Conservation (phyloP, 495 filamentous ascomycete species). For the Aspergillus leporis region DNA sequence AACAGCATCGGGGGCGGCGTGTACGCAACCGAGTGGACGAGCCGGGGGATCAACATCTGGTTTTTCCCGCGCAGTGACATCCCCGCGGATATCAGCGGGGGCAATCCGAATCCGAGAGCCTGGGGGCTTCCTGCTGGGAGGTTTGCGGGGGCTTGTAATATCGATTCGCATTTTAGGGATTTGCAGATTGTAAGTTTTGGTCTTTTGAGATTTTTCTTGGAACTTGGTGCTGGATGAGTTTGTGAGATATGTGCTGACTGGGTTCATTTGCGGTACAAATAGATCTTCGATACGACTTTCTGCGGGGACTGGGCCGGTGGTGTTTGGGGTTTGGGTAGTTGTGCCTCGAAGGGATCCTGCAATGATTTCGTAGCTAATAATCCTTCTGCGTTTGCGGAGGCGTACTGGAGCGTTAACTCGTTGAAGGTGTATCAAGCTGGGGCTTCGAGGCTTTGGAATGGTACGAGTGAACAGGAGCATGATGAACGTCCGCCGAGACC, state of each 20-base stretch:
- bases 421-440: slow-evolving; percentile 59
- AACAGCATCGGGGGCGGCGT: slow-evolving; percentile 60
- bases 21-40: slow-evolving; percentile 65
- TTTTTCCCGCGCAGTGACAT: slow-evolving; percentile 52
- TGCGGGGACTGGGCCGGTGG: slow-evolving; percentile 65
- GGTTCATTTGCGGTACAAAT: too few relatives aligned
- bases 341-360: slow-evolving; percentile 51
- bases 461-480: not conserved
- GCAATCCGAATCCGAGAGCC: slow-evolving; percentile 53
- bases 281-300: slow-evolving; percentile 66
- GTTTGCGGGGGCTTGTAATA: slow-evolving; percentile 61
- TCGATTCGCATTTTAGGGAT: slow-evolving; percentile 59
- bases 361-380: slow-evolving; percentile 63
- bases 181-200: slow-evolving; percentile 55
- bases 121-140: slow-evolving; percentile 62
- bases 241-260: not conserved
- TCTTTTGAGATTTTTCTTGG: not conserved
- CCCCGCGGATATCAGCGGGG: slow-evolving; percentile 51
- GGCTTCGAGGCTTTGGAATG: not conserved
- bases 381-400: slow-evolving; percentile 56
- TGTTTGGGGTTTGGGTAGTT: slow-evolving; percentile 36
- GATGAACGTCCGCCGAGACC: not conserved
- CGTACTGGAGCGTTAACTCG: slow-evolving; percentile 67
- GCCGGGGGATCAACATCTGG: slow-evolving; percentile 60
- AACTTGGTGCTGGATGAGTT: not conserved